A percentile compares a stretch with the other conserved stretches of the same genome.
Conservation (phyloP, 306 rosid genomes). For the Acacia acuminata region DNA sequence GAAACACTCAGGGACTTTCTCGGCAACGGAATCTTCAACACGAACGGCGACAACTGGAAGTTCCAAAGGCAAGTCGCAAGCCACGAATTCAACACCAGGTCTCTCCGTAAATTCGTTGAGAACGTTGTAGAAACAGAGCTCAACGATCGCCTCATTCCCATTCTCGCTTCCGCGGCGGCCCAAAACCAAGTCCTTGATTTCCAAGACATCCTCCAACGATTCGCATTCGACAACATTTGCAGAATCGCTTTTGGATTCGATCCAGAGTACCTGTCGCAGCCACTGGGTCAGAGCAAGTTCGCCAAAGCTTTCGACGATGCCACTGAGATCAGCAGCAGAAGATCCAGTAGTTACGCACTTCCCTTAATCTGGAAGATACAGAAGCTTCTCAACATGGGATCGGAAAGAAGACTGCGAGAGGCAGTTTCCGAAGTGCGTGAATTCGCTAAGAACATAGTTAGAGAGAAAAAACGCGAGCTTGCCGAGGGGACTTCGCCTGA, state of each 20-base stretch:
- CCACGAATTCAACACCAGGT: constrained; percentile 56
- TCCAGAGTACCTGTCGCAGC: constrained; percentile 58
- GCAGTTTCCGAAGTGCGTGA: constrained; percentile 37
- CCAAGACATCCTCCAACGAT: constrained; percentile 72
- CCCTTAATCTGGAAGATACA: background rate
- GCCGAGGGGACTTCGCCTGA: constrained; percentile 17
- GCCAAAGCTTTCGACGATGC: constrained; percentile 18
- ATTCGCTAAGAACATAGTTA: constrained; percentile 28
- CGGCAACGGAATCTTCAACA: constrained; percentile 65
- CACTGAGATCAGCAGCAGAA: background rate
- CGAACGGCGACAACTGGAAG: constrained; percentile 60
- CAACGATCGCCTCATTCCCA: constrained; percentile 51
- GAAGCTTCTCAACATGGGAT: constrained; percentile 23
- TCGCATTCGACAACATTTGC: constrained; percentile 72
- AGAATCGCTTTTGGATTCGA: constrained; percentile 69
- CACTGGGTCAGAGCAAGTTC: constrained; percentile 49
- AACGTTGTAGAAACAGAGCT: constrained; percentile 63
- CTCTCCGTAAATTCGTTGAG: constrained; percentile 58
- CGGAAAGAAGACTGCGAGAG: constrained; percentile 29
- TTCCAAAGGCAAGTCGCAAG: constrained; percentile 64
- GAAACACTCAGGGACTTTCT: constrained; percentile 44
- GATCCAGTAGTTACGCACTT: background rate
- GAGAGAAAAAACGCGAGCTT: constrained; percentile 40
- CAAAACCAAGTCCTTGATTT: constrained; percentile 34
- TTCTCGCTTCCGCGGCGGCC: constrained; percentile 32